These are phyloP conservation scores for Globisporangium orthogonon DNA, from an alignment of 352 stramenopile genomes.

Conservation along the genomic window DNA sequence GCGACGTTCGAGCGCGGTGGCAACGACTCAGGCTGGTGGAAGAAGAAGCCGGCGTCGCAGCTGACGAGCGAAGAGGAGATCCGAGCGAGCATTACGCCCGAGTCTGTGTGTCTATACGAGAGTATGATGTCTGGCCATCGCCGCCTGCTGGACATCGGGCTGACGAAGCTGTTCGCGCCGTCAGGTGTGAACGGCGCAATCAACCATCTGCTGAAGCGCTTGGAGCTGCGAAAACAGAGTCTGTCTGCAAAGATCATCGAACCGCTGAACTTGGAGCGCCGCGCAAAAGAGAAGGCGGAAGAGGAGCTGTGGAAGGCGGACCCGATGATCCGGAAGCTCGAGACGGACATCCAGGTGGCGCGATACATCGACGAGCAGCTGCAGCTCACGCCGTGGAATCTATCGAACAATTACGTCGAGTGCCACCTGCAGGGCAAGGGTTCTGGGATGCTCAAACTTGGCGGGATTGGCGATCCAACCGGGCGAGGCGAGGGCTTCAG, in stretches of 20 bases:
- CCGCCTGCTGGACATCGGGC: constrained; percentile 64
- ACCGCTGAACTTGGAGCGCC: constrained; percentile 40
- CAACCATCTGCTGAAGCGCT: constrained; percentile 59
- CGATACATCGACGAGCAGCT: constrained; percentile 78
- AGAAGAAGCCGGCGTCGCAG: constrained; percentile 59
- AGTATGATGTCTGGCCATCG: constrained; percentile 86
- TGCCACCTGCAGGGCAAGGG: constrained; percentile 83
- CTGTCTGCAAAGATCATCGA: constrained; percentile 46
- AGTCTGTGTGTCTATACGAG: constrained; percentile 82
- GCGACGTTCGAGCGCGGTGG: constrained; percentile 80
- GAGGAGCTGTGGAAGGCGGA: constrained; percentile 71
- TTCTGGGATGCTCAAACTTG: constrained; percentile 71
- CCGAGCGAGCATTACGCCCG: constrained; percentile 59
- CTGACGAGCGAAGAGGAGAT: constrained; percentile 76
- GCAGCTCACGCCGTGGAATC: constrained; percentile 77
- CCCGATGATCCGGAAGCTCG: constrained; percentile 56
- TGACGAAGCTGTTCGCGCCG: constrained; percentile 77
- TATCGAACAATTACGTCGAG: constrained; percentile 85
- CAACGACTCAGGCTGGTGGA: constrained; percentile 82
- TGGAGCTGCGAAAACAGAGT: constrained; percentile 59
- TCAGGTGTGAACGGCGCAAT: constrained; percentile 69
- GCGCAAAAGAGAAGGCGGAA: constrained; percentile 52
- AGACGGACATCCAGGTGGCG: constrained; percentile 76
- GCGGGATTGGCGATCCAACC: constrained; percentile 76
- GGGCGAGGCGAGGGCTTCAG: constrained; percentile 82